These are phyloP conservation scores for Didymella sp. DNA, from an alignment of 2,329 filamentous ascomycete species.

Conservation along the genomic window DNA sequence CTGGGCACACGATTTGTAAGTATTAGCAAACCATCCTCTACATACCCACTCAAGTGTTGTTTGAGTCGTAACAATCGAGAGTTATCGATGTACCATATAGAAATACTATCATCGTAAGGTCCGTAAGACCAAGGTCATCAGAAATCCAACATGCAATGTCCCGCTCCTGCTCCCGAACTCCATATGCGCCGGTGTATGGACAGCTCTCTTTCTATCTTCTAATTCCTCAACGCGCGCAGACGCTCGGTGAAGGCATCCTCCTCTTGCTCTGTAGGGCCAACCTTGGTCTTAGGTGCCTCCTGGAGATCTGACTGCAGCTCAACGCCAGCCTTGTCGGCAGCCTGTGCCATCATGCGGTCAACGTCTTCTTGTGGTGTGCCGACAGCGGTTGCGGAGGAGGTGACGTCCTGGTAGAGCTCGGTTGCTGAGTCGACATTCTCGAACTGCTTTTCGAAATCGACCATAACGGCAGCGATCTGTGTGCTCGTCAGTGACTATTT, in stretches of 20 bases:
- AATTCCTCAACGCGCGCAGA: constrained; percentile 61
- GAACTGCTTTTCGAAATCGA: constrained; percentile 67
- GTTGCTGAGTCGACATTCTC: constrained; percentile 60
- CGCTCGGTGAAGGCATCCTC: constrained; percentile 74
- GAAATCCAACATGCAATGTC: constrained; percentile 1
- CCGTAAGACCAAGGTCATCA: not conserved
- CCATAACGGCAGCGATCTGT: constrained; percentile 70
- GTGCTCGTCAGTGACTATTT: constrained; percentile 5
- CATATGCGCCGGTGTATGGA: constrained; percentile 10
- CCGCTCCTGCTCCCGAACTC: constrained; percentile 16
- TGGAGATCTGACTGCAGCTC: constrained; percentile 79
- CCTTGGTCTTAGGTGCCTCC: constrained; percentile 63
- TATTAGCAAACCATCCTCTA: no score
- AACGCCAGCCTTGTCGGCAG: constrained; percentile 87
- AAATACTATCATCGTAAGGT: not conserved
- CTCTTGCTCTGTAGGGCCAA: constrained; percentile 76
- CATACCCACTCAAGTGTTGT: no score
- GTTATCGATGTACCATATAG: constrained; percentile 7
- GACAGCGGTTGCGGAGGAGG: constrained; percentile 76
- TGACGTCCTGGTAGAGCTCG: constrained; percentile 85
- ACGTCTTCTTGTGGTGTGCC: constrained; percentile 83
- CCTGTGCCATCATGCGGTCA: constrained; percentile 81
- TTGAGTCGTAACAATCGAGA: not conserved
- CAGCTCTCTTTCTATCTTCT: not conserved
- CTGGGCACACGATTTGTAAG: no score